Base-by-base conservation (phyloP, 2,329 filamentous ascomycete species). In the Truncatella angustata region DNA sequence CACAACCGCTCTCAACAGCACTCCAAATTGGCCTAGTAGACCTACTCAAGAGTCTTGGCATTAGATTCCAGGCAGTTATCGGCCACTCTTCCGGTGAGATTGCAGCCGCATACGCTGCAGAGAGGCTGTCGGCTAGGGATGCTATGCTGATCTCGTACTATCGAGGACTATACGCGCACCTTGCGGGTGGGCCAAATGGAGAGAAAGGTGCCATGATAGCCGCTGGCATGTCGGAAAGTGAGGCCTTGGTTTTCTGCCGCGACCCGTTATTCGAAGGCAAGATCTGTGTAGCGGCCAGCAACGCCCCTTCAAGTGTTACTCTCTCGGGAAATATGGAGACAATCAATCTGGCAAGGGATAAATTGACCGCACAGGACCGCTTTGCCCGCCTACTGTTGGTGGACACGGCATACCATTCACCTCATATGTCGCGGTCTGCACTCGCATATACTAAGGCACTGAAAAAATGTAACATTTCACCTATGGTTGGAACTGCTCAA, bases 1-100 rank as follows among this genome's bases (percentile, higher is more conserved):
- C 75, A 0, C 80, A 83, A 55, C 76, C 80, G 0, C 59, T 80
- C 1, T 81, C 75, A 48, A 82, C 79, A 0, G 78, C 79, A 0
- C 37, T 84, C 1, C 81, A 84, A 56, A 67, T 84, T 2, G 78
- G 66, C 0, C 57, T 75, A 5, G 62, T 73, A 2, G 63, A 71
- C 21, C 53, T 73, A 3, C 52, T 74, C 46, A 53, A 42, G 42
- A 58, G 53, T 18, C 48, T 65, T 2, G 56, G 56, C 2, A 52
- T 69, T 6, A n/a, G 26, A 7, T 68, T 69, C 18, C 63, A 65
- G 34, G 63, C 65, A 1, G 65, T 70, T 18, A 14, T 66, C 28
- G 54, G 67, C 14, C 60, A 70, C 54, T 60, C 63, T 20, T 61
- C 65, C 0, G 66, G 66, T 24, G 66, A 68, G 52, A 67, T 68